phyloP scores from a whole-genome alignment of 106 monocot genomes.

The Gastrodia elata region DNA sequence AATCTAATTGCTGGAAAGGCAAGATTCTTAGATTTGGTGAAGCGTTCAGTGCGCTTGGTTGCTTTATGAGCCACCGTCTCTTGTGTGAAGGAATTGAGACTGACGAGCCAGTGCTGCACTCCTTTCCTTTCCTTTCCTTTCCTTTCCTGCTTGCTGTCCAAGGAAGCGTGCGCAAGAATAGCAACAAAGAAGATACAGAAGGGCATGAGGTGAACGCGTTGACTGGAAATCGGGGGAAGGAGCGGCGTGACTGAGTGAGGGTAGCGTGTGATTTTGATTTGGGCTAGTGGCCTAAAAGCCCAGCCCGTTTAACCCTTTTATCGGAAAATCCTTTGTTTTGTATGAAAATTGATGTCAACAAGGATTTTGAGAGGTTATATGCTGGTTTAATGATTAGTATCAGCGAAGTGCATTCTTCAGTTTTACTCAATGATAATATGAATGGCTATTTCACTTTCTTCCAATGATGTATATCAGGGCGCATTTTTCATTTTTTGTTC shows the following conservation, averaged over 20 bases:
- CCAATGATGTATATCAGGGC: no score
- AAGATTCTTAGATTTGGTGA: slow-evolving; percentile 1
- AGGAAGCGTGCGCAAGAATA: neutral
- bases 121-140: neutral
- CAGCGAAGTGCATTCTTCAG: no score
- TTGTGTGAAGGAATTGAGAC: neutral
- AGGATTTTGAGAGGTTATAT: no score
- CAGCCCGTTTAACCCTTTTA: no score
- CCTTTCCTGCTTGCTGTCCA: neutral
- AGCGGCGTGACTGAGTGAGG: neutral
- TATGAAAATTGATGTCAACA: no score
- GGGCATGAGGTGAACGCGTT: neutral
- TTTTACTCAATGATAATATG: no score
- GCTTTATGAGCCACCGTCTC: neutral
- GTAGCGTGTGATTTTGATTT: neutral
- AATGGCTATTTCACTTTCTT: no score
- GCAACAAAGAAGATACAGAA: neutral
- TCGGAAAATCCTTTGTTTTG: no score
- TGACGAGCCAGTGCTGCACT: neutral
- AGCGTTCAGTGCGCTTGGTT: neutral
- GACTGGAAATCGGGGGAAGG: neutral
- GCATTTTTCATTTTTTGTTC: no score
- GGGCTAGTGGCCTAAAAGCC: neutral
- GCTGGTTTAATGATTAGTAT: no score
- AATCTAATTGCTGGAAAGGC: slow-evolving; percentile 7